Base-by-base conservation (phyloP, 2,329 filamentous ascomycete genomes). In the Malbranchea zuffiana region DNA sequence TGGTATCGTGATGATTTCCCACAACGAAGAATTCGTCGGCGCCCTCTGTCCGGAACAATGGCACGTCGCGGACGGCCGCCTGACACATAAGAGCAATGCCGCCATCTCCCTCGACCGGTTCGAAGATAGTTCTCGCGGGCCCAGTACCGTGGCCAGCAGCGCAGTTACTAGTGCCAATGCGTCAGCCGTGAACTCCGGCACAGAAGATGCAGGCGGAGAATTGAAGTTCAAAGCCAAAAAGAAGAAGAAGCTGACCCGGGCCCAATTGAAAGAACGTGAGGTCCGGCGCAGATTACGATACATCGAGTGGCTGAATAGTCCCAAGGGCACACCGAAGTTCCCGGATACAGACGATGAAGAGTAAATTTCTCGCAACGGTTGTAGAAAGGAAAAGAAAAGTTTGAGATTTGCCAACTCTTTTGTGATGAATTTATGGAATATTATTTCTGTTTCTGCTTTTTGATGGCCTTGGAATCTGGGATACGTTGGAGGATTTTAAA, bases 191-290 rank as follows among this genome's bases (percentile, higher is more conserved):
- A 88, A 86, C 67, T 82, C 75, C 35, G 87, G 85, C n/a, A 75
- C 71, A 1, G 88, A 96, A 63, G 87, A 90, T 50, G 77, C 76
- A 42, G 70, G 66, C 53, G 43, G 43, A 6, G 60, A 80, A 43
- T 74, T 98, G 71, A 88, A 92, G 67, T 98, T 98, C 78, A 77
- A 72, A 63, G 62, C 63, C 23, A 90, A 87, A 74, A 80, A 80
- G 67, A 95, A 95, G 85, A 93, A 88, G 78, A 98, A 98, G 83
- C 75, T 90, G 75, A 98, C 90, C 40, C 84, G 92, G 69, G 86
- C 86, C 65, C 86, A 98, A 62, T 50, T 87, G 57, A 98, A 98
- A 74, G 90, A 98, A 61, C 73, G 82, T 13, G 88, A 96, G 64
- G 81, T 82, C 28, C 74, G 92, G 46, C 75, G 88, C 48, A 74